Conservation (phyloP, 768 basidiomycete genomes). For the Xerocomus spinulosus region DNA sequence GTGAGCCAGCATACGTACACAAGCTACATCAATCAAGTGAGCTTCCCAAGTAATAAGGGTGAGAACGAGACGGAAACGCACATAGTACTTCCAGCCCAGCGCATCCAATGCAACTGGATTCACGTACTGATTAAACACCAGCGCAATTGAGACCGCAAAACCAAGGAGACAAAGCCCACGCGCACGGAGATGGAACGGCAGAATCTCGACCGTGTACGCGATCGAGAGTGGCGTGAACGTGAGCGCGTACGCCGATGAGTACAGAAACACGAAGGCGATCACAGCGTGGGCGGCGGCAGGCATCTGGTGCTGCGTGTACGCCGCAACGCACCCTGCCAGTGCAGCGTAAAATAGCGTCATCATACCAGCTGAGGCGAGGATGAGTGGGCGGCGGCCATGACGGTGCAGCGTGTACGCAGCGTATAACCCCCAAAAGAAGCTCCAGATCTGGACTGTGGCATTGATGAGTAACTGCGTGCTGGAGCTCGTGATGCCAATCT, state of each 20-base stretch:
- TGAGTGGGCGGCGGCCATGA: slow-evolving; percentile 61
- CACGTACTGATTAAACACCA: slow-evolving; percentile 77
- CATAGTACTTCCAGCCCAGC: slow-evolving; percentile 48
- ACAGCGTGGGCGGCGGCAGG: slow-evolving; percentile 46
- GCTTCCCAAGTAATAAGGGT: not conserved
- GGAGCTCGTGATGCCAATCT: slow-evolving; percentile 55
- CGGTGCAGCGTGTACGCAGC: slow-evolving; percentile 43
- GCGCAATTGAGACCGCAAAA: slow-evolving; percentile 54
- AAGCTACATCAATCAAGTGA: not conserved
- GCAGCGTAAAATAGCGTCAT: slow-evolving; percentile 64
- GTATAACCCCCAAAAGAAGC: slow-evolving; percentile 11
- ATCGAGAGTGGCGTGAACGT: slow-evolving; percentile 74
- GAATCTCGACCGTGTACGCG: slow-evolving; percentile 66
- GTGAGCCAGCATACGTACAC: slow-evolving; percentile 22
- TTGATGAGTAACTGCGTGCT: slow-evolving; percentile 59
- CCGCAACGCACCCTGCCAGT: slow-evolving; percentile 62
- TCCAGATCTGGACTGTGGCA: slow-evolving; percentile 51
- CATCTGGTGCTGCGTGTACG: slow-evolving; percentile 42
- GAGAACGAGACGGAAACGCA: not conserved
- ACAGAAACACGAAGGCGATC: slow-evolving; percentile 55
- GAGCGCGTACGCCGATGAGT: slow-evolving; percentile 51
- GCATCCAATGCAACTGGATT: slow-evolving; percentile 67
- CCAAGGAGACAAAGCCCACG: slow-evolving; percentile 78
- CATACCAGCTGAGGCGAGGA: slow-evolving; percentile 51
- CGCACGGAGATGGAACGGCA: slow-evolving; percentile 76